These are phyloP conservation scores for Aspergillus heteromorphus DNA, from an alignment of 495 filamentous ascomycete genomes.

Conservation along the genomic window DNA sequence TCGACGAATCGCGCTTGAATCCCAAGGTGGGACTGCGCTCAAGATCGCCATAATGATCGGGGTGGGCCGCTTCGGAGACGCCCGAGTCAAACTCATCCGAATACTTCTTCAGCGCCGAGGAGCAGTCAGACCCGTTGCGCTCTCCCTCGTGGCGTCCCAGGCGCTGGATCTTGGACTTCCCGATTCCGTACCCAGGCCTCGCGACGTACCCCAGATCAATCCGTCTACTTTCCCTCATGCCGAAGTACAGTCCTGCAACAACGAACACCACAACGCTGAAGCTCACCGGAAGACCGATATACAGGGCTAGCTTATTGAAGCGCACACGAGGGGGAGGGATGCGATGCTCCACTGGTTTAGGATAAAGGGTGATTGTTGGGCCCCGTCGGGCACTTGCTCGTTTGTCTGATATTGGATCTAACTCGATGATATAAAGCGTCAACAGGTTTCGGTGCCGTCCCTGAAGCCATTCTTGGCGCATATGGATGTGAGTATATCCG, in stretches of 20 bases:
- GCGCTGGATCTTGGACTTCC: slow-evolving; percentile 16
- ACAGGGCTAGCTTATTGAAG: slow-evolving; percentile 22
- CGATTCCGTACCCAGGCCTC: slow-evolving; percentile 18
- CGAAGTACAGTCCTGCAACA: slow-evolving; percentile 19
- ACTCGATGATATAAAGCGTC: slow-evolving; percentile 28
- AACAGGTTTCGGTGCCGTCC: slow-evolving; percentile 22
- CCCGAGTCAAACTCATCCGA: slow-evolving; percentile 12
- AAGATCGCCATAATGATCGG: slow-evolving; percentile 5
- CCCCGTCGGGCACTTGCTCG: slow-evolving; percentile 23
- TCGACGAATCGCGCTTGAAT: slow-evolving; percentile 13
- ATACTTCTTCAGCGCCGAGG: slow-evolving; percentile 7
- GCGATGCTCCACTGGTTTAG: slow-evolving; percentile 21
- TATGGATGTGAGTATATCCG: slow-evolving; percentile 31
- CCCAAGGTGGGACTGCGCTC: slow-evolving; percentile 10
- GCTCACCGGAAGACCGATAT: slow-evolving; percentile 21
- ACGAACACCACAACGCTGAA: slow-evolving; percentile 17
- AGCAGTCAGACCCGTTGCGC: neutral
- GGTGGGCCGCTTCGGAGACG: slow-evolving; percentile 5
- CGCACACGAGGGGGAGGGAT: slow-evolving; percentile 19
- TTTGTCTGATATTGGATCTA: slow-evolving; percentile 18
- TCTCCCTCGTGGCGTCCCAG: neutral
- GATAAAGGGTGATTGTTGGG: slow-evolving; percentile 20
- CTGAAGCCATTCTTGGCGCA: slow-evolving; percentile 33
- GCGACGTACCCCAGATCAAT: slow-evolving; percentile 13
- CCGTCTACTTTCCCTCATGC: slow-evolving; percentile 21